These are phyloP conservation scores for Sergeia podlipaevii DNA, from an alignment of 208 protist species.

Conservation along the genomic window DNA sequence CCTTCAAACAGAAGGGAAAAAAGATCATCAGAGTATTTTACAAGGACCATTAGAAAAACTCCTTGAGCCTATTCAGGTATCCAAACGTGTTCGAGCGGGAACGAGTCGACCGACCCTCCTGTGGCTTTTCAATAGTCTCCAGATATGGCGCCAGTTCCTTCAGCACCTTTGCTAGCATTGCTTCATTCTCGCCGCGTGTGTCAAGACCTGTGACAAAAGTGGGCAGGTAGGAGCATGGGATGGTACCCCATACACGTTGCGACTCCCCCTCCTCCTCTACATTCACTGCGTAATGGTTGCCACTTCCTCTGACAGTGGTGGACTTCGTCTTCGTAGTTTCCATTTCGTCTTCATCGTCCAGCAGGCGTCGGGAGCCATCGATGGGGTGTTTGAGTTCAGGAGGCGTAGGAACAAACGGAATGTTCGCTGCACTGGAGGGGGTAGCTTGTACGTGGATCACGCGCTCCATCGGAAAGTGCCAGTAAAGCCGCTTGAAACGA, in stretches of 20 bases:
- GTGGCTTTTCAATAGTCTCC: slow-evolving; percentile 21
- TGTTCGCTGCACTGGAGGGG: slow-evolving; percentile 8
- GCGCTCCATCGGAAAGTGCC: slow-evolving; percentile 77
- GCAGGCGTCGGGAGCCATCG: slow-evolving; percentile 23
- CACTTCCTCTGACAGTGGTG: neutral
- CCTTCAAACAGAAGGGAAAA: too few relatives aligned
- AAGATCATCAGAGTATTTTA: too few relatives aligned
- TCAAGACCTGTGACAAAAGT: slow-evolving; percentile 66
- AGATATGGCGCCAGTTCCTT: slow-evolving; percentile 55
- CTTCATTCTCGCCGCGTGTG: slow-evolving; percentile 61
- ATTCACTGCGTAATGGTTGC: neutral
- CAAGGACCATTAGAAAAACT: slow-evolving; percentile 29
- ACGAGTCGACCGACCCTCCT: slow-evolving; percentile 52
- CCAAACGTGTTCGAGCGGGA: slow-evolving; percentile 60
- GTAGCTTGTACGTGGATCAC: slow-evolving; percentile 71
- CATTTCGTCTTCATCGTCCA: slow-evolving; percentile 40
- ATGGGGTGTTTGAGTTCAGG: slow-evolving; percentile 15
- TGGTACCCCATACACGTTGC: slow-evolving; percentile 61
- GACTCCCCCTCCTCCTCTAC: slow-evolving; percentile 1
- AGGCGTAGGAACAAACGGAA: slow-evolving; percentile 39
- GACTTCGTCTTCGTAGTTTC: neutral
- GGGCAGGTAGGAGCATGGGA: slow-evolving; percentile 48
- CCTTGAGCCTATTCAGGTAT: slow-evolving; percentile 76
- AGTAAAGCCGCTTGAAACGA: slow-evolving; percentile 84
- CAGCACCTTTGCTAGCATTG: slow-evolving; percentile 33